Base-by-base conservation (phyloP, 345 rosid species). In the Salix caprea region DNA sequence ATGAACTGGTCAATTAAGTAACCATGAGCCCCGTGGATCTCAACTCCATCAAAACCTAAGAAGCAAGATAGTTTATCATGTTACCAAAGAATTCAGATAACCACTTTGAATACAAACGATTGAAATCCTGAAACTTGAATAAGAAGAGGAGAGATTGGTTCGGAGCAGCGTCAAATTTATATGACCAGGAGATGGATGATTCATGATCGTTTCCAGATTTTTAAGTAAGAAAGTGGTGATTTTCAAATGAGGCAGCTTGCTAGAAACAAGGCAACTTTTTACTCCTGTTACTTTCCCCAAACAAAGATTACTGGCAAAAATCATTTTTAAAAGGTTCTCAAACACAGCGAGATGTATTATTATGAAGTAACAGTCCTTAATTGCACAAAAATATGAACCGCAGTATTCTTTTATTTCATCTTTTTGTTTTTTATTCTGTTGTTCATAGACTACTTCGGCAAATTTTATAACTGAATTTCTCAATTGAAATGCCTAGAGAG, bases 11-110 rank as follows among this genome's bases (percentile, higher is more conserved):
- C 96, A 5, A 89, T 76, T 36, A 91, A 75, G 79, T 85, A 87
- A 46, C 97, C 96, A 58, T 92, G 80, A 71, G 96, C 94, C 0
- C 92, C 96, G 21, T 89, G 97, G 74, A 92, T 87, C 82, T 92
- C 97, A n/a, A 92, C 90, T 6, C 95, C 95, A 58, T 91, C 96
- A 16, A 91, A 91, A 21, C 95, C 93, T 92, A 23, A 16, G 62
- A 28, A 14, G 15, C 7, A 12, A 44, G 16, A 46, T 14, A 3
- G 18, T 46, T 12, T 46, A 13, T 46, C 50, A 46, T 46, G 50
- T 14, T 46, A 14, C 18, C 18, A 46, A 3, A 46, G 4, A 67
- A 39, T 15, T 52, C 56, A 19, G 54, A 7, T 42, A 54, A 65
- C 23, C 15, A 62, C 32, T 50, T 73, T 16, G 13, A 18, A 77